Base-by-base conservation (phyloP, 164 flowering plant species). In the Aristolochia contorta region DNA sequence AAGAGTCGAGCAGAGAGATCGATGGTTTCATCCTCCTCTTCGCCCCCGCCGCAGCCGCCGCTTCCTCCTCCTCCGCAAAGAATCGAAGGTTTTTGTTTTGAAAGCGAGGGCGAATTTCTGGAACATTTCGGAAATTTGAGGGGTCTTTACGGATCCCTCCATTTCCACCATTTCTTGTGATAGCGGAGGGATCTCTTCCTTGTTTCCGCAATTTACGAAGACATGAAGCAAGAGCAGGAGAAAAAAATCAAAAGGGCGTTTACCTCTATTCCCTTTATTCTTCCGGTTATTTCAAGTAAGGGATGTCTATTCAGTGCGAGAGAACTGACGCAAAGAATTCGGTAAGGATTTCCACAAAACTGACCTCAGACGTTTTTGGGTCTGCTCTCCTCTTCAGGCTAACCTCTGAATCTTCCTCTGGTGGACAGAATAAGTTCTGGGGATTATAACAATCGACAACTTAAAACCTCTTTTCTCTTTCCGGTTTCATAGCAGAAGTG, bases 1-100 rank as follows among this genome's bases (percentile, higher is more conserved):
- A 69, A 27, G 91, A 83, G 71, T 86, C 96, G 27, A 86, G 79
- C 56, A 87, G 79, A 46, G 85, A 80, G 66, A 12, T 74, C 71
- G 46, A 74, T 78, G 65, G 70, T 52, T 41, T 71, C 77, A 0
- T 74, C 71, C 30, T 15, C 47, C 32, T 15, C 65, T 32, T 37
- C 43, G 7, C 43, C 43, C 22, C 23, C 56, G 32, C 16, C 30
- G 24, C 30, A 59, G 47, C 59, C 47, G 30, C 62, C 41, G 62
- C 66, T 13, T 67, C 72, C 9, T 77, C 85, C 0, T 84, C 91
- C 16, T 88, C 96, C 55, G 97, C 82, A 72, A 94, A 90, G 79
- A 94, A 82, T 91, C 96, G 68, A 82, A 73, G 64, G 99, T 89
- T 66, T 88, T 90, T 74, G 97, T 62, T 72, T 80, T 88, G 83